phyloP scores from a whole-genome alignment of 805 yeast genomes.

The Diddensiella santjacobensis region DNA sequence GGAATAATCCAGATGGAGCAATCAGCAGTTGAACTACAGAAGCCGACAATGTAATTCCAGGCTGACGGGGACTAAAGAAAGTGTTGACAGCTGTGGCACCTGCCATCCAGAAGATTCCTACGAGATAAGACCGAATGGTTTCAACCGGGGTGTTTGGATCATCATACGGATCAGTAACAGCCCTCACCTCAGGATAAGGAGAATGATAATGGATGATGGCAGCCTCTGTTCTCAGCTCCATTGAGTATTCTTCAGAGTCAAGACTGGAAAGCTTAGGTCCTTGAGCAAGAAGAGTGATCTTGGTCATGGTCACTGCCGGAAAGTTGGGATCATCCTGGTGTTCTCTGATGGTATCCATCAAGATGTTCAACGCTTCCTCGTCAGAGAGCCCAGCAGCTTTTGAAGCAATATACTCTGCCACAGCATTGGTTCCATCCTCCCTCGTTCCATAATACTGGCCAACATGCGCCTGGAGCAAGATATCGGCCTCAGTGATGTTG shows the following conservation, averaged over 20 bases:
- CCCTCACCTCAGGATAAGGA: slow-evolving; percentile 56
- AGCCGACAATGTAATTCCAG: slow-evolving; percentile 42
- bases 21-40: slow-evolving; percentile 48
- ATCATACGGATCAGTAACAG: slow-evolving; percentile 50
- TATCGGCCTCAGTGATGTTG: not conserved
- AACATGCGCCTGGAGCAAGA: not conserved
- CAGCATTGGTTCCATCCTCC: not conserved
- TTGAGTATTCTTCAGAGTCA: slow-evolving; percentile 14
- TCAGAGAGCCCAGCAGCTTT: slow-evolving; percentile 24
- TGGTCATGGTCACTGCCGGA: slow-evolving; percentile 37
- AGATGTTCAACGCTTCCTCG: slow-evolving; percentile 40
- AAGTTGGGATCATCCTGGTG: slow-evolving; percentile 50
- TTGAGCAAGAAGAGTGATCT: slow-evolving; percentile 26
- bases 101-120: slow-evolving; percentile 36
- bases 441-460: not conserved
- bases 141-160: slow-evolving; percentile 44
- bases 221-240: slow-evolving; percentile 39
- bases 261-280: slow-evolving; percentile 14
- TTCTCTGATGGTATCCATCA: slow-evolving; percentile 39
- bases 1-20: slow-evolving; percentile 52
- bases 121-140: slow-evolving; percentile 47
- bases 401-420: slow-evolving; percentile 8
- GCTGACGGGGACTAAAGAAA: slow-evolving; percentile 54
- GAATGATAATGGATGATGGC: slow-evolving; percentile 40
- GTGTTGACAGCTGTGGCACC: slow-evolving; percentile 48